phyloP scores from a whole-genome alignment of 139 green algal species.

The Tetraselmis striata region DNA sequence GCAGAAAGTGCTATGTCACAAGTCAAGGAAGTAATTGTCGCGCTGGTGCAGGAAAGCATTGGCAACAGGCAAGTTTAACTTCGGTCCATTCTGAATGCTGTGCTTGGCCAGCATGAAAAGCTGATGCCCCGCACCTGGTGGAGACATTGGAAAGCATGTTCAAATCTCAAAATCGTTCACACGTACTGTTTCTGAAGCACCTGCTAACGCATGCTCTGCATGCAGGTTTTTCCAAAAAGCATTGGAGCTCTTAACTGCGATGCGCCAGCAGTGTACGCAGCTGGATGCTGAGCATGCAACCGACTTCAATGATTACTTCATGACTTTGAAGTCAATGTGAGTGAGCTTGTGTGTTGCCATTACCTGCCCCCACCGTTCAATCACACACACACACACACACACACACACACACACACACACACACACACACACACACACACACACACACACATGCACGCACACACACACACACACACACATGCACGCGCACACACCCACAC shows the following conservation, averaged over 20 bases:
- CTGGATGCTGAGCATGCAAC: not conserved
- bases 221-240: not conserved
- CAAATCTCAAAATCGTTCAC: no score
- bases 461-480: not conserved
- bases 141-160: no score
- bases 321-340: not conserved
- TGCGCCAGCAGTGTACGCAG: not conserved
- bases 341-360: not conserved
- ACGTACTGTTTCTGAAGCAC: no score
- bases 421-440: not conserved
- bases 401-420: not conserved
- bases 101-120: not conserved
- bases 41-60: not conserved
- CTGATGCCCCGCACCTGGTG: no score
- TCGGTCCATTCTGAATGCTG: not conserved
- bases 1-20: not conserved
- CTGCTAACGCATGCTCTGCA: no score
- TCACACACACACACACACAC: not conserved
- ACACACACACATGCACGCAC: not conserved
- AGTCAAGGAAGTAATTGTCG: not conserved
- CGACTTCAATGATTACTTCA: not conserved
- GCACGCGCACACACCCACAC: not conserved
- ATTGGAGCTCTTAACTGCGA: not conserved
- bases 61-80: not conserved
- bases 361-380: not conserved